A percentile compares a stretch with the other conserved stretches of the same genome.
These are phyloP conservation scores for Penicillium sp. DNA, from an alignment of 2,329 filamentous ascomycete genomes.

Conservation along the genomic window DNA sequence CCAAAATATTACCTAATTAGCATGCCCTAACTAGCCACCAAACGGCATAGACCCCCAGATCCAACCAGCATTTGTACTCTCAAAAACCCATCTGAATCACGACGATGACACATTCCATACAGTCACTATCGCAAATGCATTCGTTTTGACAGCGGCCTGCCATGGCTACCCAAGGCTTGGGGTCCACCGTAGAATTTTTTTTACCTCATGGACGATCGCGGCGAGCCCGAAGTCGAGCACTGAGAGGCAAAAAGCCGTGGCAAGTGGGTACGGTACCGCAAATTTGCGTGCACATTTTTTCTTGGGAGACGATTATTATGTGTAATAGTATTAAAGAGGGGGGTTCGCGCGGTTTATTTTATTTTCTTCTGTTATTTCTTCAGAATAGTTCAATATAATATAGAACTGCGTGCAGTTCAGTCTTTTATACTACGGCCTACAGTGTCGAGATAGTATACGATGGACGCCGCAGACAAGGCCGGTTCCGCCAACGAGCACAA, in stretches of 20 bases:
- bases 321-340: neutral
- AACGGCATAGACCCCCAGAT: neutral
- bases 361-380: neutral
- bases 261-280: neutral
- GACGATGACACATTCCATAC: neutral
- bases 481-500: neutral
- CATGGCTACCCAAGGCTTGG: neutral
- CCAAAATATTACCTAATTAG: neutral
- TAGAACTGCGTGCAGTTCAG: neutral
- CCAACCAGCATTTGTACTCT: no score
- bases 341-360: neutral
- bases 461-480: conserved; percentile 7
- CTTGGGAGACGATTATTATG: neutral
- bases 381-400: neutral
- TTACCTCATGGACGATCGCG: neutral
- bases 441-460: neutral
- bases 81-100: no score
- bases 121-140: neutral
- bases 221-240: no score
- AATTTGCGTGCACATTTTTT: neutral
- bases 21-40: no score
- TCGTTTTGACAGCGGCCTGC: neutral
- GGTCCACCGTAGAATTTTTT: neutral
- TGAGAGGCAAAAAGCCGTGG: neutral
- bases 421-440: neutral